These are phyloP conservation scores for Phaeosphaeriaceae sp. DNA, from an alignment of 2,329 filamentous ascomycete genomes.

Conservation along the genomic window DNA sequence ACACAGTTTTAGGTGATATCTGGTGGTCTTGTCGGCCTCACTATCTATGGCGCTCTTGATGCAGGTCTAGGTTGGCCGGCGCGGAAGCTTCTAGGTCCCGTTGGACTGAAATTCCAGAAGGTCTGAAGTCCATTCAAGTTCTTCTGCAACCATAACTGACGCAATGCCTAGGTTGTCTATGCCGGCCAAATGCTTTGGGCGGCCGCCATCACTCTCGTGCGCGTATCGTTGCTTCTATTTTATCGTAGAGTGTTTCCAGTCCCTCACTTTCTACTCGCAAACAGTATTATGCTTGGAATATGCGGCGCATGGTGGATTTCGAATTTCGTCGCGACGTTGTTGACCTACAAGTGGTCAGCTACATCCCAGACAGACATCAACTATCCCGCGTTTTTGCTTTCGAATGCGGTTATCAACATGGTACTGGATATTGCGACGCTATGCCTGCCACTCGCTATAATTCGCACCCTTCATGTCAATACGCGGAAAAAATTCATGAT, in stretches of 20 bases:
- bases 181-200: conserved; percentile 1
- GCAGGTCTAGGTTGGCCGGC: not conserved
- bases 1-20: not conserved
- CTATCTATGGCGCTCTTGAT: not conserved
- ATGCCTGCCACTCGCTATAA: not conserved
- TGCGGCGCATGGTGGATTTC: not conserved
- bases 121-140: not conserved
- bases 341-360: conserved; percentile 1
- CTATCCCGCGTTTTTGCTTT: not conserved
- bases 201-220: not conserved
- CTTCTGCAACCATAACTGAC: not conserved
- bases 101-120: not conserved
- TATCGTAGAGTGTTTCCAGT: not conserved
- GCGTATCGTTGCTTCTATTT: not conserved
- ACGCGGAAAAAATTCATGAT: too few species aligned
- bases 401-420: not conserved
- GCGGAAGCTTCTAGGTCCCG: not conserved
- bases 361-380: not conserved
- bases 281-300: not conserved
- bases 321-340: not conserved
- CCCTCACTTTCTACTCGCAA: not conserved
- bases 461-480: not conserved
- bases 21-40: not conserved
- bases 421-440: not conserved
- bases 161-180: not conserved